A percentile compares a stretch with the other conserved stretches of the same genome.
Evolutionary conservation across 2,329 filamentous ascomycete species (phyloP).

Genomic region (Chaetomiaceae sp.): DNA sequence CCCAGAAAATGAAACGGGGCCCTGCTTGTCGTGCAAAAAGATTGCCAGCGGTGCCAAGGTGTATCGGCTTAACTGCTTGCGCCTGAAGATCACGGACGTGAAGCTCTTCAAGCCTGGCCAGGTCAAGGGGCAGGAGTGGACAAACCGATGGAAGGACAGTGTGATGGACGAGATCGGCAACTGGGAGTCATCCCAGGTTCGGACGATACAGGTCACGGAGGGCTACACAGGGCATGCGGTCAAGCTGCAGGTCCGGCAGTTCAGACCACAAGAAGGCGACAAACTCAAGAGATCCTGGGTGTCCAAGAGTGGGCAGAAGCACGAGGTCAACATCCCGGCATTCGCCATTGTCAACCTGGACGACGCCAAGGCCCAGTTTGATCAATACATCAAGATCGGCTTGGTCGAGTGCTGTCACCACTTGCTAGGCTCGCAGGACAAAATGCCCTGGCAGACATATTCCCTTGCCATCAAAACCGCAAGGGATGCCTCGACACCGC

Average conservation of each 20-base stretch:
- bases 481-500: constrained; percentile 27
- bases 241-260: constrained; percentile 48
- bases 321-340: constrained; percentile 47
- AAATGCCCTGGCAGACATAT: constrained; percentile 48
- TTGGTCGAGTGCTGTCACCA: constrained; percentile 44
- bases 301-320: constrained; percentile 39
- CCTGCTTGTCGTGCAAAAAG: constrained; percentile 51
- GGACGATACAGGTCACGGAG: constrained; percentile 47
- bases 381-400: constrained; percentile 44
- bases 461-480: constrained; percentile 39
- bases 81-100: constrained; percentile 57
- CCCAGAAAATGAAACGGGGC: constrained; percentile 40
- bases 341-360: constrained; percentile 54
- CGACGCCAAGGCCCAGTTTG: constrained; percentile 44
- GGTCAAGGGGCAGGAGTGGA: constrained; percentile 56
- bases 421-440: constrained; percentile 35
- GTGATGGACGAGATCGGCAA: constrained; percentile 51
- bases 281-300: constrained; percentile 52
- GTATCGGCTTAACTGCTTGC: constrained; percentile 51
- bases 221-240: constrained; percentile 48
- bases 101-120: constrained; percentile 54
- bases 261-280: constrained; percentile 52
- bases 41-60: constrained; percentile 43
- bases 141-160: constrained; percentile 52
- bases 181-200: constrained; percentile 51